Base-by-base conservation (phyloP, 768 basidiomycete species). In the Xanthoconium purpureum region DNA sequence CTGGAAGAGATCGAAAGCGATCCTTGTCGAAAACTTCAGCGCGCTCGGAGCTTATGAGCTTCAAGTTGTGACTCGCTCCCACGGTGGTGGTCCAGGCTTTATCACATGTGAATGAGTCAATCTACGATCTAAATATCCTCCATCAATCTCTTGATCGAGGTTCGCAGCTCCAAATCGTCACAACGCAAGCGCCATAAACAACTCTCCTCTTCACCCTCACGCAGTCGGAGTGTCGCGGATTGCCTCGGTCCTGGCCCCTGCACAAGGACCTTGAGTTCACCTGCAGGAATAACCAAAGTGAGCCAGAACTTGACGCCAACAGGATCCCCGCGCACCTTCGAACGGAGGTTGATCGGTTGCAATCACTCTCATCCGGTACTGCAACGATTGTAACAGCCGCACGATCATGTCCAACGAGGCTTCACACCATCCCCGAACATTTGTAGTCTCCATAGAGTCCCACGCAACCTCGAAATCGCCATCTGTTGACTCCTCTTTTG, bases 181-280 rank as follows among this genome's bases (percentile, higher is more conserved):
- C 83, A 81, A 30, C 86, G 83, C 56, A 89, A 51, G 47, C 84
- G 80, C 88, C 89, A 91, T 45, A 91, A 66, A 64, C 87, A 88
- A 30, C 86, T 80, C 33, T 85, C 84, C 39, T 88, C 89, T 6
- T 87, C 84, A 18, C 79, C 79, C 59, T 83, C 83, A 48, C 77
- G 80, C 46, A 91, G 69, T 35, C 87, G 80, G 33, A 89, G 66
- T 13, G 76, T 74, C 6, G 79, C 80, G 10, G 43, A 43, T 43
- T 60, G 49, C 20, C 48, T 42, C 35, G 58, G 43, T 13, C 59
- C 50, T 52, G 67, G 67, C 28, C 68, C 59, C 29, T 71, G 67
- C 20, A 84, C 72, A 47, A 83, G 63, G 9, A 89, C 74, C 69
- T 89, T 89, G 54, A 87, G 71, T 39, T 89, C 87, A 44, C 87